A percentile compares a stretch with the other conserved stretches of the same genome.
phyloP scores from a whole-genome alignment of 352 stramenopile genomes.

The Pythium sukuiense region DNA sequence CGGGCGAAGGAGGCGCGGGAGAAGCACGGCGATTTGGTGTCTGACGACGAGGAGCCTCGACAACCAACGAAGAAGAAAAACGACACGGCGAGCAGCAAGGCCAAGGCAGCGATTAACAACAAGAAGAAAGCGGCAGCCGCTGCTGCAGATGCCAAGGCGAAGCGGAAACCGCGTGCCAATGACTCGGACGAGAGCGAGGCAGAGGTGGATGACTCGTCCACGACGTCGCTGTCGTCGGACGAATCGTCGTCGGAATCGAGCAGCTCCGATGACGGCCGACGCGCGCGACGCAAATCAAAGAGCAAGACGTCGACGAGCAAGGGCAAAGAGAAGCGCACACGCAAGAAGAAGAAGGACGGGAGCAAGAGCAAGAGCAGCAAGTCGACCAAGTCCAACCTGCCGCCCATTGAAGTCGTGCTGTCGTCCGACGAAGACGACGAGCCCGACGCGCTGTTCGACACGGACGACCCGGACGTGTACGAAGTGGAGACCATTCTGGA shows the following conservation, averaged over 20 bases:
- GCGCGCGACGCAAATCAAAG: slow-evolving; percentile 16
- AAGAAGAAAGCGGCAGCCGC: slow-evolving; percentile 1
- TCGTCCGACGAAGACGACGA: slow-evolving; percentile 77
- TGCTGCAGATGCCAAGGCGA: slow-evolving; percentile 16
- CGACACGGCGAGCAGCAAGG: slow-evolving; percentile 25
- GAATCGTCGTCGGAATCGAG: slow-evolving; percentile 12
- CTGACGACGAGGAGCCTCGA: slow-evolving; percentile 13
- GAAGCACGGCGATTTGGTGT: slow-evolving; percentile 47
- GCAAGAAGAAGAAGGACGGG: not conserved
- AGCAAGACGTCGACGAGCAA: slow-evolving; percentile 20
- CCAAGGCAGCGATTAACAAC: slow-evolving; percentile 11
- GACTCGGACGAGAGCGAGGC: slow-evolving; percentile 16
- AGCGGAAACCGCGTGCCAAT: slow-evolving; percentile 11
- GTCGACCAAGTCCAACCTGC: slow-evolving; percentile 48
- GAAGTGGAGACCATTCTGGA: slow-evolving; percentile 74
- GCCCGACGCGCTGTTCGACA: slow-evolving; percentile 75
- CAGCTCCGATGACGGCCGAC: slow-evolving; percentile 14
- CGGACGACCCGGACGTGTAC: slow-evolving; percentile 78
- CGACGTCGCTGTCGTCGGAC: slow-evolving; percentile 23
- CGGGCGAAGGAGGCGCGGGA: slow-evolving; percentile 35
- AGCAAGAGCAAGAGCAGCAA: slow-evolving; percentile 31
- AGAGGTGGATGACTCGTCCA: slow-evolving; percentile 18
- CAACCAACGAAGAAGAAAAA: slow-evolving; percentile 11
- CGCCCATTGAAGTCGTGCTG: slow-evolving; percentile 57
- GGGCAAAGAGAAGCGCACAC: slow-evolving; percentile 10